Percentiles rank a stretch among this genome's conserved stretches.
Evolutionary conservation across 805 yeast genomes (phyloP).

Genomic region (Candida pseudoglaebosa): DNA sequence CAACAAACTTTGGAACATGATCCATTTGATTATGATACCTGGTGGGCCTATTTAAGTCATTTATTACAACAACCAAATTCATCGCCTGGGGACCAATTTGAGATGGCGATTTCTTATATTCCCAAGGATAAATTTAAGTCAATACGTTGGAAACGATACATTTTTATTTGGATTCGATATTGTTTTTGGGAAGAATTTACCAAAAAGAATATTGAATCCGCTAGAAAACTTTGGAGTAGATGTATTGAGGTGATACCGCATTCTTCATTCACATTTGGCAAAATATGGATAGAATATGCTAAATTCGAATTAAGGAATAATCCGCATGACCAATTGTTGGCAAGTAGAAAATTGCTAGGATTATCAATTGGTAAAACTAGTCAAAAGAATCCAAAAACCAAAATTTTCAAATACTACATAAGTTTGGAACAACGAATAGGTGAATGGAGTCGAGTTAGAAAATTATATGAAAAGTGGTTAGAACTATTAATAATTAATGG

Average conservation of each 20-base stretch:
- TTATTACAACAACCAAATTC: conserved; percentile 34
- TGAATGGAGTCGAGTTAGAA: conserved; percentile 78
- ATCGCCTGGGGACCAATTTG: conserved; percentile 26
- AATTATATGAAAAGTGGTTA: conserved; percentile 63
- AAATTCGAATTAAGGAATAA: conserved; percentile 70
- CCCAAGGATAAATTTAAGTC: conserved; percentile 36
- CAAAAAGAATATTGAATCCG: conserved; percentile 35
- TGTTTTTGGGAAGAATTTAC: conserved; percentile 59
- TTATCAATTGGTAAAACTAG: conserved; percentile 56
- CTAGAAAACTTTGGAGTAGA: conserved; percentile 50
- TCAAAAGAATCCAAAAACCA: conserved; percentile 47
- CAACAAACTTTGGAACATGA: conserved; percentile 42
- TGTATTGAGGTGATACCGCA: conserved; percentile 55
- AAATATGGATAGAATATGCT: conserved; percentile 68
- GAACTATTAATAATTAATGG: conserved; percentile 25
- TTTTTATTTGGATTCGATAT: conserved; percentile 66
- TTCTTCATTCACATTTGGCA: conserved; percentile 58
- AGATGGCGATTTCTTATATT: conserved; percentile 36
- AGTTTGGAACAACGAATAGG: conserved; percentile 61
- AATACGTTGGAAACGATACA: conserved; percentile 61
- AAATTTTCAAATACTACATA: conserved; percentile 62
- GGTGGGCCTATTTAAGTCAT: conserved; percentile 74
- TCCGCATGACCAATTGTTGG: conserved; percentile 22
- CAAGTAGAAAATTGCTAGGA: conserved; percentile 70
- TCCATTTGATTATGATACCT: conserved; percentile 64